A percentile compares a stretch with the other conserved stretches of the same genome.
phyloP scores from a whole-genome alignment of 1,284 basidiomycete species.

The Microbotryum scabiosae region DNA sequence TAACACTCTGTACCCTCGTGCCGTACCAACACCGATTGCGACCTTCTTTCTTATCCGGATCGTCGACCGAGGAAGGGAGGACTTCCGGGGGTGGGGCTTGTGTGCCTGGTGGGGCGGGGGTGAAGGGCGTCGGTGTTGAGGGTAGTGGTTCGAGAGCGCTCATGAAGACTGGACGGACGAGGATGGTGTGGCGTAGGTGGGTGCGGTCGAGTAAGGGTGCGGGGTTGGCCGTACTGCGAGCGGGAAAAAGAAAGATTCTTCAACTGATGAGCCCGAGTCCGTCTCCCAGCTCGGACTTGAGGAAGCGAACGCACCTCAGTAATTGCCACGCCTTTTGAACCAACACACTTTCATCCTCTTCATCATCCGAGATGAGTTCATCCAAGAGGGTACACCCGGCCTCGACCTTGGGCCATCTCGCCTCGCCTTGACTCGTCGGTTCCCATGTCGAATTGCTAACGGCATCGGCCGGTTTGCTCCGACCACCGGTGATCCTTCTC shows the following conservation, averaged over 20 bases:
- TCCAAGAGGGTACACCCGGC: conserved; percentile 21
- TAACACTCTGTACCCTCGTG: conserved; percentile 30
- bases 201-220: conserved; percentile 20
- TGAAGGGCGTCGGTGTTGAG: conserved; percentile 10
- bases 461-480: conserved; percentile 6
- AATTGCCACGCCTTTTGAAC: conserved; percentile 15
- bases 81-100: background rate
- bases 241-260: background rate
- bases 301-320: conserved; percentile 18
- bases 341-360: conserved; percentile 9
- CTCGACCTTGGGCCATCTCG: conserved; percentile 32
- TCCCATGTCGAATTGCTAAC: conserved; percentile 27
- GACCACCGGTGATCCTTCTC: conserved; percentile 8
- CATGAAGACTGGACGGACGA: conserved; percentile 30
- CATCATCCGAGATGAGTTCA: background rate
- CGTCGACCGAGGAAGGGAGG: background rate
- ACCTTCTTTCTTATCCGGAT: background rate
- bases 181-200: conserved; percentile 32
- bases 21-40: conserved; percentile 25
- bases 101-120: background rate
- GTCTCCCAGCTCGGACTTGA: no score
- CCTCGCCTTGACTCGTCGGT: conserved; percentile 13
- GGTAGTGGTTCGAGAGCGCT: conserved; percentile 17
- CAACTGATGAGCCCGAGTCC: background rate
- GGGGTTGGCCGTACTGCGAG: conserved; percentile 16